Conservation (phyloP, 805 yeast species). For the Metschnikowia continentalis region DNA sequence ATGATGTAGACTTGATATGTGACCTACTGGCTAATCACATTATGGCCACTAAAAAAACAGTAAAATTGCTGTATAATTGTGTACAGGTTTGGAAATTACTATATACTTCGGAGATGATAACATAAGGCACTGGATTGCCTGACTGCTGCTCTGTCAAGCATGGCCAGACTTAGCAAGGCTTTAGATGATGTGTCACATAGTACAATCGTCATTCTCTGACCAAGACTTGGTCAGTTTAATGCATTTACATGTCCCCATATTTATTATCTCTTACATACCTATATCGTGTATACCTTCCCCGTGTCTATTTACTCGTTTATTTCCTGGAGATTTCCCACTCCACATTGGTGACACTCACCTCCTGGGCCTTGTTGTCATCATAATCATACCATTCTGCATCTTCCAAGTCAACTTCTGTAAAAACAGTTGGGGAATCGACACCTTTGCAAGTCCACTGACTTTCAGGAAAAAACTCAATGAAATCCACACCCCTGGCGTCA, state of each 20-base stretch:
- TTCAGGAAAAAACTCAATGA: constrained; percentile 61
- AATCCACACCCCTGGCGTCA: constrained; percentile 83
- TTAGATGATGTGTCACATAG: too few species aligned
- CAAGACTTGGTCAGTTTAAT: too few species aligned
- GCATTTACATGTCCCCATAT: too few species aligned
- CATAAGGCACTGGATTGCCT: too few species aligned
- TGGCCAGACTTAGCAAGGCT: too few species aligned
- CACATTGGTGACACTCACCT: constrained; percentile 77
- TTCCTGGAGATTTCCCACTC: constrained; percentile 53
- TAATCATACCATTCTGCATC: constrained; percentile 95
- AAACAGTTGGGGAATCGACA: constrained; percentile 46
- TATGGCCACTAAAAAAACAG: too few species aligned
- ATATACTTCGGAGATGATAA: too few species aligned
- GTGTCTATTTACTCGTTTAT: not conserved
- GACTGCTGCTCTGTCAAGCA: too few species aligned
- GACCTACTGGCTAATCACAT: too few species aligned
- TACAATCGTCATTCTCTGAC: too few species aligned
- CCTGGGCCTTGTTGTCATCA: constrained; percentile 77
- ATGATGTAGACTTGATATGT: not conserved
- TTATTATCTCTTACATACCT: too few species aligned
- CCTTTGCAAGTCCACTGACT: constrained; percentile 60
- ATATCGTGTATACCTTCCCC: not conserved
- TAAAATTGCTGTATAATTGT: not conserved
- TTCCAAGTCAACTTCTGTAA: constrained; percentile 61
- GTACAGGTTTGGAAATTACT: not conserved